Evolutionary conservation across 108 stramenopile species (phyloP).

Genomic region (Nitzschia palea): DNA sequence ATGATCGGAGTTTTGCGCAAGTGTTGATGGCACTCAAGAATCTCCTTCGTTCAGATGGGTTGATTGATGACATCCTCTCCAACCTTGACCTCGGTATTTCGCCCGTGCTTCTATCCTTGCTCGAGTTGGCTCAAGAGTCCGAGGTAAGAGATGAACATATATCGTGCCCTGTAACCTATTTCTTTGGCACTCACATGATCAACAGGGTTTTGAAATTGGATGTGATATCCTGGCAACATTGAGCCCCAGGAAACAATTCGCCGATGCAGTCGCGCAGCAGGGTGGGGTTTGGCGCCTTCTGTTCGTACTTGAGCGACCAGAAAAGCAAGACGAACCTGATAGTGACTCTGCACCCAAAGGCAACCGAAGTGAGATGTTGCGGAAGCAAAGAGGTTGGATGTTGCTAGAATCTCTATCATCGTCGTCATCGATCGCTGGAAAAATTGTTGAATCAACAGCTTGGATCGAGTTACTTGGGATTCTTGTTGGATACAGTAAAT

Average conservation of each 20-base stretch:
- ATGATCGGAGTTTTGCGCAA: conserved; percentile 45
- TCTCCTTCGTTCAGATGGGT: conserved; percentile 44
- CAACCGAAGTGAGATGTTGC: conserved; percentile 24
- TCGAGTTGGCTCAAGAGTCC: conserved; percentile 50
- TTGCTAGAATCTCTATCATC: conserved; percentile 59
- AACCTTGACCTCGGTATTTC: conserved; percentile 5
- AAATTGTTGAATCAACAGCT: conserved; percentile 45
- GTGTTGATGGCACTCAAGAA: conserved; percentile 39
- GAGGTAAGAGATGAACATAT: conserved; percentile 36
- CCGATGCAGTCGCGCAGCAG: conserved; percentile 43
- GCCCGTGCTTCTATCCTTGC: conserved; percentile 45
- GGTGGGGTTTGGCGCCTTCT: conserved; percentile 56
- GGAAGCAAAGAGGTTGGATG: conserved; percentile 52
- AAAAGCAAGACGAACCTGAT: conserved; percentile 25
- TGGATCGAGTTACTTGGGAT: conserved; percentile 72
- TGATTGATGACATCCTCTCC: conserved; percentile 53
- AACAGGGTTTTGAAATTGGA: conserved; percentile 48
- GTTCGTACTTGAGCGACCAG: conserved; percentile 49
- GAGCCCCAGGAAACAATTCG: conserved; percentile 58
- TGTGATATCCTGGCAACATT: conserved; percentile 53
- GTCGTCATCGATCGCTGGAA: conserved; percentile 51
- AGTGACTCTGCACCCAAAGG: neutral
- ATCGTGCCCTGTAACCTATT: neutral
- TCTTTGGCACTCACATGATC: neutral
- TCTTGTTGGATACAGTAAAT: conserved; percentile 53